phyloP scores from a whole-genome alignment of 2,329 filamentous ascomycete species.

The Aspergillus oerlinghausenensis region DNA sequence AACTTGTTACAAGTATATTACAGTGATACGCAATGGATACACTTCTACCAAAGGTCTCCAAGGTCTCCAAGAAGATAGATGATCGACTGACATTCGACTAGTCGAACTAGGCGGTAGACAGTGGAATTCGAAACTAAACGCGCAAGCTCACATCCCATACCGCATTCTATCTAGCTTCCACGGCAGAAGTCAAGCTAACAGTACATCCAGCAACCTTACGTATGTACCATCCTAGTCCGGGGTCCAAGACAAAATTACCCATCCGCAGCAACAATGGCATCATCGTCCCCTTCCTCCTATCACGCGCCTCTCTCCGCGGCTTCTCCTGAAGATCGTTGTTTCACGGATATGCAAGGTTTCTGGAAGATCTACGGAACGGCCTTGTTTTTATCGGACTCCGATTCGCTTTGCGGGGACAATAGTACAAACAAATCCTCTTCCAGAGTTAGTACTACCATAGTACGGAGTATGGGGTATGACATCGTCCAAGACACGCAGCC shows the following conservation, averaged over 20 bases:
- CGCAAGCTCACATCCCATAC: not conserved
- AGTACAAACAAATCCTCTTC: not conserved
- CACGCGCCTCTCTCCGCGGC: slow-evolving; percentile 6
- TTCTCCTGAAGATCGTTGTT: slow-evolving; percentile 2
- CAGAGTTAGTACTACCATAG: not conserved
- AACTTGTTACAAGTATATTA: not conserved
- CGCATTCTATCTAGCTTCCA: not conserved
- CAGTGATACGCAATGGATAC: not conserved
- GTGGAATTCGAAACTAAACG: not conserved
- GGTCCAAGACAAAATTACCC: slow-evolving; percentile 4
- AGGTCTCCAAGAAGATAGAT: not conserved
- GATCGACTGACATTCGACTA: not conserved
- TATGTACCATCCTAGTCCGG: not conserved
- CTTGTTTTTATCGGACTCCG: not conserved
- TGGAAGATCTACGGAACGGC: slow-evolving; percentile 8
- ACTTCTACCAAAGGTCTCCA: not conserved
- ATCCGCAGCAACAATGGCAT: slow-evolving; percentile 17
- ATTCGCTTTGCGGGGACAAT: not conserved
- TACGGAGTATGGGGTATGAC: not conserved
- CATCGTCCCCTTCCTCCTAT: slow-evolving; percentile 10
- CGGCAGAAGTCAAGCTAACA: not conserved
- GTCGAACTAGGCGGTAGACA: too few relatives aligned
- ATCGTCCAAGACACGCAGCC: too few relatives aligned
- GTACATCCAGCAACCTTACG: not conserved
- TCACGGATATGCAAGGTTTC: slow-evolving; percentile 1